Conservation (phyloP, 2,329 filamentous ascomycete genomes). For the Penicillium crustosum region DNA sequence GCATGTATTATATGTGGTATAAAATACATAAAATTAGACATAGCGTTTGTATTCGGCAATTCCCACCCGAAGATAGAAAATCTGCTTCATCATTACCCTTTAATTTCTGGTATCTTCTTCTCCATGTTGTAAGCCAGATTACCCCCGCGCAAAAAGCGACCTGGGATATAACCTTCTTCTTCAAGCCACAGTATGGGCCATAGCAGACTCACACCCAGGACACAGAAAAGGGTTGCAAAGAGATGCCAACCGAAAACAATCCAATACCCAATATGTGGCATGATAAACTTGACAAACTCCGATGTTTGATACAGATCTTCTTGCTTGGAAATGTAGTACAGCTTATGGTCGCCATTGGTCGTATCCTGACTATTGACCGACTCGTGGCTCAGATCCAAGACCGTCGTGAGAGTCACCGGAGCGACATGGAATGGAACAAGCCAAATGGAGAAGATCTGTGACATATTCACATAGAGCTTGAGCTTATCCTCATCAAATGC, state of each 20-base stretch:
- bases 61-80: not conserved
- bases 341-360: constrained; percentile 32
- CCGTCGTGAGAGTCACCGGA: constrained; percentile 65
- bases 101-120: constrained; percentile 27
- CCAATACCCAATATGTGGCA: constrained; percentile 58
- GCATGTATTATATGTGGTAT: not conserved
- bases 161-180: constrained; percentile 39
- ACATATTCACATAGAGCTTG: constrained; percentile 71
- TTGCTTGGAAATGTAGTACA: constrained; percentile 73
- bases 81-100: constrained; percentile 14
- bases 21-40: not conserved
- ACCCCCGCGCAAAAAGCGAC: constrained; percentile 23
- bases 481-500: constrained; percentile 67
- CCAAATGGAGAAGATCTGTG: constrained; percentile 75
- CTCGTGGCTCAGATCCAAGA: constrained; percentile 61
- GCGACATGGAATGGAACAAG: constrained; percentile 72
- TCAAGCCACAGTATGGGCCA: constrained; percentile 54
- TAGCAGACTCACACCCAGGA: constrained; percentile 56
- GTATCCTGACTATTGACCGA: constrained; percentile 25
- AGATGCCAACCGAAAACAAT: constrained; percentile 64
- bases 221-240: constrained; percentile 63
- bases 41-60: not conserved
- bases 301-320: constrained; percentile 79
- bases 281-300: constrained; percentile 72
- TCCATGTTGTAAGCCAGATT: constrained; percentile 29